Evolutionary conservation across 2,329 filamentous ascomycete genomes (phyloP).

Genomic region (Magnaporthiopsis incrustans): DNA sequence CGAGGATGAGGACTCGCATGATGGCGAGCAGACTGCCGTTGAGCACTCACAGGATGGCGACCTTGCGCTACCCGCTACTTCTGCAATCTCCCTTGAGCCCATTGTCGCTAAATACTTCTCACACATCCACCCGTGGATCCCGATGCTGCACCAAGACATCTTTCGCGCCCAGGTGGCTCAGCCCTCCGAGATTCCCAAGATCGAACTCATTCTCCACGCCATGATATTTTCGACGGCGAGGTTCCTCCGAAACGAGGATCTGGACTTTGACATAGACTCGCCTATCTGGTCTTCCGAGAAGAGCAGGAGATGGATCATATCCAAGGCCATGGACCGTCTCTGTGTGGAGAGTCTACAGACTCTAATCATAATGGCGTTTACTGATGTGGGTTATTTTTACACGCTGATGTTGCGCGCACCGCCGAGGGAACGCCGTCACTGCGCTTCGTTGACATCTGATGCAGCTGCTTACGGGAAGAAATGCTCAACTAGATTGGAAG

Average conservation of each 20-base stretch:
- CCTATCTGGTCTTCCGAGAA: slow-evolving; percentile 15
- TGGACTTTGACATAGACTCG: slow-evolving; percentile 26
- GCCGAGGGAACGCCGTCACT: background rate
- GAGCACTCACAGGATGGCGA: background rate
- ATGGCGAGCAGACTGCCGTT: background rate
- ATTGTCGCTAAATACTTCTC: slow-evolving; percentile 28
- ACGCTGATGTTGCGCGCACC: background rate
- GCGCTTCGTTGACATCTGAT: background rate
- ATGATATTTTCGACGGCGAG: slow-evolving; percentile 15
- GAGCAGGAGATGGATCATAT: slow-evolving; percentile 15
- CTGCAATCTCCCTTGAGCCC: slow-evolving; percentile 24
- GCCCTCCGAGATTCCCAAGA: slow-evolving; percentile 12
- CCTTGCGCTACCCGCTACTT: slow-evolving; percentile 11
- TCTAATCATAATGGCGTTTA: slow-evolving; percentile 25
- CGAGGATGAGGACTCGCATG: background rate
- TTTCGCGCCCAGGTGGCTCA: slow-evolving; percentile 17
- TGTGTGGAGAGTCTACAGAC: slow-evolving; percentile 26
- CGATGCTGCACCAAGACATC: slow-evolving; percentile 24
- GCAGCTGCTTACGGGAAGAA: slow-evolving; percentile 11
- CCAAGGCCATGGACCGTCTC: slow-evolving; percentile 22
- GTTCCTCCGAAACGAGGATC: slow-evolving; percentile 25
- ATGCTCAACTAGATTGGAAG: slow-evolving; percentile 18
- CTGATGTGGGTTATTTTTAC: slow-evolving; percentile 18
- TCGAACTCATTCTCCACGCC: slow-evolving; percentile 27
- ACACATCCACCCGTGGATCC: slow-evolving; percentile 31